Percentiles rank a stretch among this genome's conserved stretches.
These are phyloP conservation scores for Chrysosporium queenslandicum DNA, from an alignment of 2,329 filamentous ascomycete genomes.

Conservation along the genomic window DNA sequence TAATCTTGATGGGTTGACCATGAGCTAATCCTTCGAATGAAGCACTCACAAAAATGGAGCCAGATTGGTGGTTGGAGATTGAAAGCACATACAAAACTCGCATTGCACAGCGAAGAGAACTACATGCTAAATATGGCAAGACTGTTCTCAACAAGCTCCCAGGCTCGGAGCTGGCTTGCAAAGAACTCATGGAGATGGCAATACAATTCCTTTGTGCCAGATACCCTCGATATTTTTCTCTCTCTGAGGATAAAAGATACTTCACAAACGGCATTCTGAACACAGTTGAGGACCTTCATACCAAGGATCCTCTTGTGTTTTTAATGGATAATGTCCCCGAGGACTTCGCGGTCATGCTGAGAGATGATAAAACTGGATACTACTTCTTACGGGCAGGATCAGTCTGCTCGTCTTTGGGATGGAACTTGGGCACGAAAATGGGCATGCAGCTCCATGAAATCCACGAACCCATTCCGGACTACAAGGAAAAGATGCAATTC, in stretches of 20 bases:
- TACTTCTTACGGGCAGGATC: constrained; percentile 68
- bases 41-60: constrained; percentile 69
- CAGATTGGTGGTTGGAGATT: constrained; percentile 83
- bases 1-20: no score
- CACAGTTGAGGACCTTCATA: constrained; percentile 51
- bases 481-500: constrained; percentile 77
- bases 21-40: not conserved
- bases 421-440: constrained; percentile 67
- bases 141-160: constrained; percentile 58
- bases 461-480: constrained; percentile 66
- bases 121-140: constrained; percentile 55
- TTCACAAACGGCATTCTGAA: constrained; percentile 61
- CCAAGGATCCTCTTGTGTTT: constrained; percentile 56
- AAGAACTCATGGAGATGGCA: constrained; percentile 79
- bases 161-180: constrained; percentile 67
- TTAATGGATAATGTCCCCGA: constrained; percentile 71
- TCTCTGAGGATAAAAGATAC: constrained; percentile 45
- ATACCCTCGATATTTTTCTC: constrained; percentile 64
- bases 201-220: constrained; percentile 68
- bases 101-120: constrained; percentile 56
- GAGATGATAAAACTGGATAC: constrained; percentile 58
- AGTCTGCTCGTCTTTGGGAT: constrained; percentile 70
- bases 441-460: constrained; percentile 60
- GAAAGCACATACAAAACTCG: constrained; percentile 60
- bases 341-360: constrained; percentile 68